Evolutionary conservation across 139 green algal genomes (phyloP).

Genomic region (Limnomonas spitsbergensis): DNA sequence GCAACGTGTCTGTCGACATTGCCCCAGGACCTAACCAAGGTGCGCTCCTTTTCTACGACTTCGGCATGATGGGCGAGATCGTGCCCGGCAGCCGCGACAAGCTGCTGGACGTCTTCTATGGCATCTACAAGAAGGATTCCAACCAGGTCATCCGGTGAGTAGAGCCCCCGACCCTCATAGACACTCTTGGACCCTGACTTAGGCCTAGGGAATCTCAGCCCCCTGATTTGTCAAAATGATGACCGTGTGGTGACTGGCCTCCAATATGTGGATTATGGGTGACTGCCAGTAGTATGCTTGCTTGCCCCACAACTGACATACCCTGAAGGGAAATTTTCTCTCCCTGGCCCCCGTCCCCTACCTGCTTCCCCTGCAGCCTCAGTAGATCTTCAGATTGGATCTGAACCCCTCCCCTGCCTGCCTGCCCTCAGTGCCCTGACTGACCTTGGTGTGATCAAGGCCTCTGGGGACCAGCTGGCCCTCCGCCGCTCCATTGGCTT

Average conservation of each 20-base stretch:
- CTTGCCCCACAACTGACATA: too few relatives aligned
- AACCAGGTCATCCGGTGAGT: constrained; percentile 33
- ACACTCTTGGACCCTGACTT: too few relatives aligned
- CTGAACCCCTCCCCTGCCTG: not conserved
- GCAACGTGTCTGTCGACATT: constrained; percentile 91
- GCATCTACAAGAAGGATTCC: constrained; percentile 86
- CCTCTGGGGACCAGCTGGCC: constrained; percentile 58
- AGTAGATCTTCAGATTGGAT: not conserved
- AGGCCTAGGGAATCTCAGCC: too few relatives aligned
- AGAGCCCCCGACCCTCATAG: too few relatives aligned
- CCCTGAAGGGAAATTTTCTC: too few relatives aligned
- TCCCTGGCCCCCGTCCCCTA: too few relatives aligned
- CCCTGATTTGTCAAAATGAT: too few relatives aligned
- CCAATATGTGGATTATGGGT: too few relatives aligned
- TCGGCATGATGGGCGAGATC: constrained; percentile 54
- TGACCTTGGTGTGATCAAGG: constrained; percentile 69
- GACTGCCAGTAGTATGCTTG: too few relatives aligned
- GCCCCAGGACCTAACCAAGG: constrained; percentile 15
- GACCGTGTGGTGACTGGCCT: too few relatives aligned
- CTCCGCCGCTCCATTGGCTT: constrained; percentile 67
- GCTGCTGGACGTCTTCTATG: constrained; percentile 94
- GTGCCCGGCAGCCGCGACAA: constrained; percentile 61
- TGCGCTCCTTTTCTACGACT: constrained; percentile 53
- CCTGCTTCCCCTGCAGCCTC: too few relatives aligned
- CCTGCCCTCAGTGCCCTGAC: constrained; percentile 40